A percentile compares a stretch with the other conserved stretches of the same genome.
These are phyloP conservation scores for Ceratocystis ficicola DNA, from an alignment of 2,329 filamentous ascomycete species.

Conservation along the genomic window DNA sequence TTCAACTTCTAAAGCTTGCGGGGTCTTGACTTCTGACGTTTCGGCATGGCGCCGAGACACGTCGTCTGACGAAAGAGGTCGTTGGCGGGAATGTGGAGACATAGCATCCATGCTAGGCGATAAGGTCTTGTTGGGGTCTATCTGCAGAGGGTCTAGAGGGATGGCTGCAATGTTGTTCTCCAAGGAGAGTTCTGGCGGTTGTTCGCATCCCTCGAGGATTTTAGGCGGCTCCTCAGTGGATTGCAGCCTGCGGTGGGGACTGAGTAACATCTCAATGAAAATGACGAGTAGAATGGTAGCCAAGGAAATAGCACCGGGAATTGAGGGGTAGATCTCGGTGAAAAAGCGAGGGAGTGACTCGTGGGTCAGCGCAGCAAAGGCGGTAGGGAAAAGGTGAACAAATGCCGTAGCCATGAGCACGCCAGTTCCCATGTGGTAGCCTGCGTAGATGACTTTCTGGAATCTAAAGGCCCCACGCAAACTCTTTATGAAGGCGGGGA, in stretches of 20 bases:
- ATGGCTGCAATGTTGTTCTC: neutral
- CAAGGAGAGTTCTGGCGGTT: neutral
- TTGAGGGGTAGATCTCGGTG: slow-evolving; percentile 60
- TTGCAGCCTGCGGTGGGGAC: slow-evolving; percentile 31
- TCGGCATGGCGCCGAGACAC: neutral
- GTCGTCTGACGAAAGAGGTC: too few relatives aligned
- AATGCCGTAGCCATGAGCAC: slow-evolving; percentile 67
- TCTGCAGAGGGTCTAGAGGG: neutral
- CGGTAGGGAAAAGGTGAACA: slow-evolving; percentile 58
- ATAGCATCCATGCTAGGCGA: neutral
- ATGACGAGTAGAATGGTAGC: slow-evolving; percentile 66
- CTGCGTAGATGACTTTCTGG: slow-evolving; percentile 42
- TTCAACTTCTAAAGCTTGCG: slow-evolving; percentile 43
- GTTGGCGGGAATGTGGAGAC: neutral
- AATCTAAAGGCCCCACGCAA: slow-evolving; percentile 43
- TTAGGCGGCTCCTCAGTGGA: neutral
- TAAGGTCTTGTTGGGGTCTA: neutral
- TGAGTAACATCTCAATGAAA: slow-evolving; percentile 61
- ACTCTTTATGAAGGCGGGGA: slow-evolving; percentile 42
- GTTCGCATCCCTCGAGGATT: neutral
- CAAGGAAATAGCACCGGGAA: slow-evolving; percentile 72
- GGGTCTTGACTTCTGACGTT: slow-evolving; percentile 25
- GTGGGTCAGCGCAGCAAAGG: slow-evolving; percentile 50
- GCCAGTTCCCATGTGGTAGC: slow-evolving; percentile 64
- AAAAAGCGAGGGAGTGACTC: slow-evolving; percentile 63